Percentiles rank a stretch among this genome's conserved stretches.
These are phyloP conservation scores for Cruciata laevipes DNA, from an alignment of 257 asterid genomes.

Conservation along the genomic window DNA sequence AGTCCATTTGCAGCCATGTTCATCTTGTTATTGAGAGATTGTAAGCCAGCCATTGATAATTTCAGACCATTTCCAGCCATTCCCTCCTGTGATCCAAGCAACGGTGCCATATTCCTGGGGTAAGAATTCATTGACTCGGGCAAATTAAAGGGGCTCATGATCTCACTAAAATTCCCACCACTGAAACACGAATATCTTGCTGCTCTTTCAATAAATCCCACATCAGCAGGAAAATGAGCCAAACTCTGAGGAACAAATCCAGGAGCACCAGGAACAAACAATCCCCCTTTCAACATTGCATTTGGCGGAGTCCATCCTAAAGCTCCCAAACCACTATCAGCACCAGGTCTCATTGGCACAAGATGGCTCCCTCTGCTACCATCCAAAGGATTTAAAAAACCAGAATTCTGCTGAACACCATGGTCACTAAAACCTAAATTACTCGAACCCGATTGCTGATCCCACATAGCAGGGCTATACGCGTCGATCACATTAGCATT, in stretches of 20 bases:
- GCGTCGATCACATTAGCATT: constrained; percentile 45
- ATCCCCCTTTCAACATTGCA: constrained; percentile 47
- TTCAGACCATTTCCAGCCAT: constrained; percentile 28
- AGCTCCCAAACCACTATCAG: constrained; percentile 26
- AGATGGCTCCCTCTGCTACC: constrained; percentile 14
- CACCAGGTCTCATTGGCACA: constrained; percentile 28
- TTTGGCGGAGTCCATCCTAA: constrained; percentile 37
- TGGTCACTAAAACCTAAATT: constrained; percentile 49
- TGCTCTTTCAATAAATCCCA: constrained; percentile 79
- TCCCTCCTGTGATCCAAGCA: constrained; percentile 41
- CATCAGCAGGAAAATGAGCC: constrained; percentile 78
- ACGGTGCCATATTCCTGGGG: constrained; percentile 27
- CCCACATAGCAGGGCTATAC: constrained; percentile 55
- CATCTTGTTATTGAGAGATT: constrained; percentile 26
- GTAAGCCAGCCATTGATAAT: constrained; percentile 17
- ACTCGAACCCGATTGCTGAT: constrained; percentile 39
- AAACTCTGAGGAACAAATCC: constrained; percentile 51
- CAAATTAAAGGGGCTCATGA: constrained; percentile 37
- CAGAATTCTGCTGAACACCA: constrained; percentile 35
- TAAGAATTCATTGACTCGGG: constrained; percentile 30
- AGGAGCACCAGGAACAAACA: constrained; percentile 48
- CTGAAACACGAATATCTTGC: constrained; percentile 82
- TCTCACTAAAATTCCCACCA: constrained; percentile 63
- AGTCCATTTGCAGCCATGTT: constrained; percentile 26
- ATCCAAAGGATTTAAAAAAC: constrained; percentile 26